These are phyloP conservation scores for Trichoderma lentiforme DNA, from an alignment of 2,329 filamentous ascomycete genomes.

Conservation along the genomic window DNA sequence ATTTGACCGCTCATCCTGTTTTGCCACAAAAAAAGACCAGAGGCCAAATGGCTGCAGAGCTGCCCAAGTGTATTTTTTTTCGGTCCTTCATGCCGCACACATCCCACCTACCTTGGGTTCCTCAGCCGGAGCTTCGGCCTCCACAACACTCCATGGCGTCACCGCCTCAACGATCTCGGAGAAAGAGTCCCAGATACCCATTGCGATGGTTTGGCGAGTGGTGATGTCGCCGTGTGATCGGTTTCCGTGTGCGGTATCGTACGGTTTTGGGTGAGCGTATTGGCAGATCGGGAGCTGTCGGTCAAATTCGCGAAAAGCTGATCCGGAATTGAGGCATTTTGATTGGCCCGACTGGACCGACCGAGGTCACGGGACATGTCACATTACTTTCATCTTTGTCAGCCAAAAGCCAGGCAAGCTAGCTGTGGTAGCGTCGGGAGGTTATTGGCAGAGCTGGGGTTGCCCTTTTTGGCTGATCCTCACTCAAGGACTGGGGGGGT, in stretches of 20 bases:
- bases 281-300: constrained; percentile 41
- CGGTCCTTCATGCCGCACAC: neutral
- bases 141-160: constrained; percentile 61
- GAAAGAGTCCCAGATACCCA: constrained; percentile 66
- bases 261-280: constrained; percentile 31
- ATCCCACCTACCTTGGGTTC: constrained; percentile 50
- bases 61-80: constrained; percentile 1
- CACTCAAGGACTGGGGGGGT: constrained; percentile 1
- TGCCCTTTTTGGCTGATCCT: constrained; percentile 14
- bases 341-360: constrained; percentile 40
- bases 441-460: constrained; percentile 15
- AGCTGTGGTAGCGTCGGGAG: neutral
- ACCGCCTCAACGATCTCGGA: constrained; percentile 63
- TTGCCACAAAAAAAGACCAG: neutral
- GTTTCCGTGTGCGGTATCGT: constrained; percentile 35
- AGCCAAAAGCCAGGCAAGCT: neutral
- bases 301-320: constrained; percentile 42
- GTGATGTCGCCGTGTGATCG: constrained; percentile 40
- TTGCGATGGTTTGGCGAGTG: constrained; percentile 40
- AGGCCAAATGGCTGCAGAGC: constrained; percentile 5
- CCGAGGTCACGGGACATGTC: constrained; percentile 22
- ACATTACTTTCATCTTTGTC: constrained; percentile 23
- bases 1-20: neutral
- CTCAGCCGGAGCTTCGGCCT: constrained; percentile 67
- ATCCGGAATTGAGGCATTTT: constrained; percentile 48